Evolutionary conservation across 768 basidiomycete species (phyloP).

Genomic region (Pleurotus giganteus): DNA sequence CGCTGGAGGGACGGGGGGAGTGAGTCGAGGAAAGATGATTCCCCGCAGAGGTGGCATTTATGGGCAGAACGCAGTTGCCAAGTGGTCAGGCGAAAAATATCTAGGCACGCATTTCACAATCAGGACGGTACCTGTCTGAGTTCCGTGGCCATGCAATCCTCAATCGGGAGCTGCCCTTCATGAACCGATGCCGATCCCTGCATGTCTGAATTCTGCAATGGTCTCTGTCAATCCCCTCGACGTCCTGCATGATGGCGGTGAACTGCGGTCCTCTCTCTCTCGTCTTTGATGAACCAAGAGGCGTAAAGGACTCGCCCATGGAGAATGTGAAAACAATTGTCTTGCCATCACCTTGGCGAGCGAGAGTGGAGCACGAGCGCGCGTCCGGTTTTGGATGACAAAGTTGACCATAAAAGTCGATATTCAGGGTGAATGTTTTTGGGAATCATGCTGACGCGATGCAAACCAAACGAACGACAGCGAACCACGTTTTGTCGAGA

Average conservation of each 20-base stretch:
- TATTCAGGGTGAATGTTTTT: no score
- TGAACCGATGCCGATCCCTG: conserved; percentile 2
- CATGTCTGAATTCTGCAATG: background rate
- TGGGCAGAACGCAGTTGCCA: background rate
- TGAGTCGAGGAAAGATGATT: no score
- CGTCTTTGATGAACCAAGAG: no score
- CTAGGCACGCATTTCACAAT: background rate
- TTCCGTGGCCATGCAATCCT: background rate
- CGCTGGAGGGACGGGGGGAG: background rate
- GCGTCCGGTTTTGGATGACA: no score
- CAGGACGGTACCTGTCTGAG: conserved; percentile 3
- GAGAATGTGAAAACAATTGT: no score
- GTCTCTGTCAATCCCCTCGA: conserved; percentile 1
- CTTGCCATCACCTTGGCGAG: no score
- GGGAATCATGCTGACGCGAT: no score
- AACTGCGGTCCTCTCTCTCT: background rate
- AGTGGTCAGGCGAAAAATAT: background rate
- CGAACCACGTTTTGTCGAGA: background rate
- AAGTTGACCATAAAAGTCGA: no score
- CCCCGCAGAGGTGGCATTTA: background rate
- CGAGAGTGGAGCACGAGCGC: no score
- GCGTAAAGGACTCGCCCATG: no score
- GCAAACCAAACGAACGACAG: no score
- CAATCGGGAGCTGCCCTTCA: background rate
- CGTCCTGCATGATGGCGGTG: conserved; percentile 1